phyloP scores from a whole-genome alignment of 306 rosid genomes.

The Cicer bijugum region DNA sequence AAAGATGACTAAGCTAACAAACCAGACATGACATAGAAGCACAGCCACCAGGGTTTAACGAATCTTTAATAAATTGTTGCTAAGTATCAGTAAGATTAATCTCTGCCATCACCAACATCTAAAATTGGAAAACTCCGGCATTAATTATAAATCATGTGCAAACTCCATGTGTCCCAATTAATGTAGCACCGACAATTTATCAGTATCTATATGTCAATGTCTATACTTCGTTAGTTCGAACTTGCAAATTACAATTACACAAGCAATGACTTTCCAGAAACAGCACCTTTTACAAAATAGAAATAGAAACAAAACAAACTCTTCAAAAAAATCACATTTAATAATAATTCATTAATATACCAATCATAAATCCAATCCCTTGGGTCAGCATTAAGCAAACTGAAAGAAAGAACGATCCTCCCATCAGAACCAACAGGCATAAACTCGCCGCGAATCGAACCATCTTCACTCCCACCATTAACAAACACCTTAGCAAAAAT shows the following conservation, averaged over 20 bases:
- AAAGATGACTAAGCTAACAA: slow-evolving; percentile 35
- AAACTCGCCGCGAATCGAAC: slow-evolving; percentile 76
- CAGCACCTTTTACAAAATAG: neutral
- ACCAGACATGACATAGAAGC: neutral
- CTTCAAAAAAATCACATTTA: slow-evolving; percentile 27
- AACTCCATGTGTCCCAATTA: neutral
- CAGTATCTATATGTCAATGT: too few species aligned
- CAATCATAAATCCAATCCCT: slow-evolving; percentile 81
- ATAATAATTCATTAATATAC: slow-evolving; percentile 51
- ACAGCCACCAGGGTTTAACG: neutral
- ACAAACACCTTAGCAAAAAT: slow-evolving; percentile 78
- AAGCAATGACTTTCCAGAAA: neutral
- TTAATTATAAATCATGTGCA: neutral
- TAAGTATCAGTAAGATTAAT: slow-evolving; percentile 16
- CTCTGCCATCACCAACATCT: neutral
- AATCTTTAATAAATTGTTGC: neutral
- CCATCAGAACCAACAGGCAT: slow-evolving; percentile 99
- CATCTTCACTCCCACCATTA: slow-evolving; percentile 85
- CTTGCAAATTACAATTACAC: neutral
- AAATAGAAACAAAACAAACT: slow-evolving; percentile 19
- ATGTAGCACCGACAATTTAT: too few species aligned
- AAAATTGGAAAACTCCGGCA: slow-evolving; percentile 14
- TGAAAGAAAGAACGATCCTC: slow-evolving; percentile 82
- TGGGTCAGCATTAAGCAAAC: slow-evolving; percentile 89
- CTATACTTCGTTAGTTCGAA: neutral